A percentile compares a stretch with the other conserved stretches of the same genome.
phyloP scores from a whole-genome alignment of 2,329 filamentous ascomycete species.

The Nemania sp. region DNA sequence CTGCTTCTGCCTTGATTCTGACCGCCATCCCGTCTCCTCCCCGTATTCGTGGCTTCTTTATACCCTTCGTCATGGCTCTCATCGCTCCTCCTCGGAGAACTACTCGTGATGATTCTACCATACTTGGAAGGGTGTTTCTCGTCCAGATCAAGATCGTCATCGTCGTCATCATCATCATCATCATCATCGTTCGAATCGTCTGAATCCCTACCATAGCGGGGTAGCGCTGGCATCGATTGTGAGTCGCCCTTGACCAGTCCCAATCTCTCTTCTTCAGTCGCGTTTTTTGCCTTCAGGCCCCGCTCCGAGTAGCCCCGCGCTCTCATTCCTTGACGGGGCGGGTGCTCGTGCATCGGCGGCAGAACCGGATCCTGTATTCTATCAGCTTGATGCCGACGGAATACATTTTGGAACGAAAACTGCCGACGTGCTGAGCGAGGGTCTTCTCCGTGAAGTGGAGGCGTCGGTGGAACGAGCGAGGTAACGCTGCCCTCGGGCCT shows the following conservation, averaged over 20 bases:
- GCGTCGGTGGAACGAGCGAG: slow-evolving; percentile 60
- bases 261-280: slow-evolving; percentile 80
- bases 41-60: slow-evolving; percentile 33
- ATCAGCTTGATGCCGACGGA: slow-evolving; percentile 59
- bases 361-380: slow-evolving; percentile 38
- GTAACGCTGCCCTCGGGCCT: slow-evolving; percentile 48
- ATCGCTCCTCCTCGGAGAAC: slow-evolving; percentile 38
- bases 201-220: slow-evolving; percentile 39
- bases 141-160: slow-evolving; percentile 39
- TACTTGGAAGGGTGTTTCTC: slow-evolving; percentile 43
- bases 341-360: slow-evolving; percentile 37
- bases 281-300: slow-evolving; percentile 49
- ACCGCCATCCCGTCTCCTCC: slow-evolving; percentile 36
- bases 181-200: slow-evolving; percentile 37
- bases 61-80: slow-evolving; percentile 39
- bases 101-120: slow-evolving; percentile 49
- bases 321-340: slow-evolving; percentile 43
- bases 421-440: slow-evolving; percentile 66
- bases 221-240: slow-evolving; percentile 42
- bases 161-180: slow-evolving; percentile 38
- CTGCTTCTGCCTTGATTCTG: slow-evolving; percentile 27
- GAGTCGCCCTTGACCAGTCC: slow-evolving; percentile 80
- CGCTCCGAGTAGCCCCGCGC: slow-evolving; percentile 49
- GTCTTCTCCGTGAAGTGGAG: slow-evolving; percentile 57
- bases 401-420: slow-evolving; percentile 91